Evolutionary conservation across 805 yeast genomes (phyloP), one percentile per base, ranked within the genome.

Genomic region (Metschnikowia gelsemii): DNA sequence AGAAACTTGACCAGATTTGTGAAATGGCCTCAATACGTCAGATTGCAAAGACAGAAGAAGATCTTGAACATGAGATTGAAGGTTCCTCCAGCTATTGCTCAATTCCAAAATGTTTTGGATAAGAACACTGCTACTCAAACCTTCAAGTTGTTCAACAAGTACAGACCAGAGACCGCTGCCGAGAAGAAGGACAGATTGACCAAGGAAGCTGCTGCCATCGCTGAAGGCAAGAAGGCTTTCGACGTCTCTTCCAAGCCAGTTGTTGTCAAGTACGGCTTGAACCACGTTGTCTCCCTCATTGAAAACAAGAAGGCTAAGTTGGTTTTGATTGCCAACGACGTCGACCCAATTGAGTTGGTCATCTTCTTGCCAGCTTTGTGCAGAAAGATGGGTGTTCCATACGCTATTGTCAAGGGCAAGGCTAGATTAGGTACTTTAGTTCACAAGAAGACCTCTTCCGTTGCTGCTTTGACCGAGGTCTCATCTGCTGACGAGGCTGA

Each of bases 161-260:
- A 91, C 88, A 84, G 96, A 79, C 98, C 99, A 68, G 99, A 91
- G 82, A 87, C 96, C 56, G 66, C 82, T 66, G 84, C 89, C 68
- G 96, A 93, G 80, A 91, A 91, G 96, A 89, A 89, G 84, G 96
- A 88, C 80, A 89, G 99, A 81, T 84, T 91, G 67, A 84, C 93
- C 76, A 87, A 87, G 79, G 98, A 93, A 80, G 96, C 99, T 57
- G 96, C 96, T 64, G 98, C 96, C 61, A 82, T 90, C 66, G 96
- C 96, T 54, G 96, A 88, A 69, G 98, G 98, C 73, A 89, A 90
- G 83, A 80, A 87, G 75, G 90, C 87, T 73, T 89, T 87, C 77
- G 97, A 90, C 62, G 96, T 84, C 61, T 88, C 96, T 61, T 84
- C 89, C 71, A 91, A 91, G 82, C 99, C 99, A 64, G 88, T 79